Base-by-base conservation (phyloP, 129 eudicot genomes). In the Apium graveolens region DNA sequence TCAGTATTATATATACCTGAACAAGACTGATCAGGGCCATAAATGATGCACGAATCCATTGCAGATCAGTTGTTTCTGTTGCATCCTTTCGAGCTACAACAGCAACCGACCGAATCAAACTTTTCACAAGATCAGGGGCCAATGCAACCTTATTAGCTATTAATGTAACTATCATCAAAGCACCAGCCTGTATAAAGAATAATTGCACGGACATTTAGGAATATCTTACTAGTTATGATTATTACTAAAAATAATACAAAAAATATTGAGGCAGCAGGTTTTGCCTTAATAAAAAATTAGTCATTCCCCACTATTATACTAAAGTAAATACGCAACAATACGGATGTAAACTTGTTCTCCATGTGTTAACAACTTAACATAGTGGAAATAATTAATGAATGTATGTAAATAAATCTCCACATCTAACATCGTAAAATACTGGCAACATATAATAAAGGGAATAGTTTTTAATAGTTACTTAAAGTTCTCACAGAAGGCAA, bases 131-230 rank as follows among this genome's bases (percentile, higher is more conserved):
- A 82, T 80, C 83, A 76, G 90, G 76, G 73, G 97, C 87, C 80
- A 95, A 80, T 70, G 86, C 45, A 78, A 85, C 85, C 85, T 90
- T 95, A 77, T 86, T 85, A 73, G 96, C 92, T 45, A 91, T 87
- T 73, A 88, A 76, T 53, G 90, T 88, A 84, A 88, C 92, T 78
- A 95, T 88, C 92, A 95, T 95, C 83, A 95, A 81, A 39, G 97
- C 85, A 77, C 97, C 90, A 65, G 97, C 97, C 98, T 93, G 83
- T 55, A 32, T 45, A 77, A 7, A 74, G 20, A 78, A 71, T 27
- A 84, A 35, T 35, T 37, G 34, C 55, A 26, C 70, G 12, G 11
- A n/a, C 68, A 29, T 21, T 74, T 68, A 65, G 62, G 12, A 65
- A 83, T 68, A 41, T 7, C 29, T 42, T 73, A 32, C 60, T 42